Conservation (phyloP, 306 rosid species). For the Dryas octopetala region DNA sequence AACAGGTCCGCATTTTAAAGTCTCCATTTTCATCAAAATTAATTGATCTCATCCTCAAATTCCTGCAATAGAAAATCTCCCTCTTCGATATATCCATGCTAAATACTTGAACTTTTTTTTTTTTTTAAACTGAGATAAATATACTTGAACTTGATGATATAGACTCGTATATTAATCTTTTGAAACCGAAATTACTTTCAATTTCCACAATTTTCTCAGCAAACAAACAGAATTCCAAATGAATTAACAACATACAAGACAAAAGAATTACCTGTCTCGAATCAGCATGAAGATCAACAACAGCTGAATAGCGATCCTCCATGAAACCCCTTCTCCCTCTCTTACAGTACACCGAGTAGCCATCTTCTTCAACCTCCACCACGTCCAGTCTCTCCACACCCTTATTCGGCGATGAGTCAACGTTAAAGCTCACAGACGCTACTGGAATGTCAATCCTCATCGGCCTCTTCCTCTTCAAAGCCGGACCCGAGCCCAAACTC, state of each 20-base stretch:
- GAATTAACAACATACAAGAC: too few species aligned
- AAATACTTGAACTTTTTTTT: too few species aligned
- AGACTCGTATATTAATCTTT: too few species aligned
- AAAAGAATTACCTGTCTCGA: slow-evolving; percentile 37
- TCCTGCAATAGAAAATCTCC: too few species aligned
- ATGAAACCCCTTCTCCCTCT: slow-evolving; percentile 43
- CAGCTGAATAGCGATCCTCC: slow-evolving; percentile 56
- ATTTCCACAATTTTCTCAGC: not conserved
- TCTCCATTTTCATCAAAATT: too few species aligned
- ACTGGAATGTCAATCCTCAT: slow-evolving; percentile 36
- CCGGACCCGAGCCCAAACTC: slow-evolving; percentile 9
- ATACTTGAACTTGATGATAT: too few species aligned
- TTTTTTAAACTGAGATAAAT: too few species aligned
- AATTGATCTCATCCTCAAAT: too few species aligned
- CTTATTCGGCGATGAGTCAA: slow-evolving; percentile 14
- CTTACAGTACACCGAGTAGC: slow-evolving; percentile 50
- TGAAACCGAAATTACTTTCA: not conserved
- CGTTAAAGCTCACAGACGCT: slow-evolving; percentile 19
- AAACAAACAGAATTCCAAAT: not conserved
- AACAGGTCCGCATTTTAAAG: too few species aligned
- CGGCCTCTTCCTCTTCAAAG: slow-evolving; percentile 52
- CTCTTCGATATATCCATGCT: too few species aligned
- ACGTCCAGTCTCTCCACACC: slow-evolving; percentile 28
- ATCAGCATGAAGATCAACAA: slow-evolving; percentile 34
- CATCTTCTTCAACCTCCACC: slow-evolving; percentile 49